Conservation (phyloP, 1,284 basidiomycete species). For the Trichosporon ovoides region DNA sequence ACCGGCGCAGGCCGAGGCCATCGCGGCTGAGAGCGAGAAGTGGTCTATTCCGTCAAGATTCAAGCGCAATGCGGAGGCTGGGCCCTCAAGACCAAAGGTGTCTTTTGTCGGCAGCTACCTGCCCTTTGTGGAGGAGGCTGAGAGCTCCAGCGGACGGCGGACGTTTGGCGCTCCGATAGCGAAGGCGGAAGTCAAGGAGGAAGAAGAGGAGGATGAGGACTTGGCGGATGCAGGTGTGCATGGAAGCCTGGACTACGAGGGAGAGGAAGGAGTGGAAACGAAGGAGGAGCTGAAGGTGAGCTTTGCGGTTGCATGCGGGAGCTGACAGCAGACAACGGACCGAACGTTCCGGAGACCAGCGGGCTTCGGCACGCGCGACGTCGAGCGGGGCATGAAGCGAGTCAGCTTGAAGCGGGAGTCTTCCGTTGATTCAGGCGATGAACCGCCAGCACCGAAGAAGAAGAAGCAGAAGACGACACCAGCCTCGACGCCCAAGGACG, state of each 20-base stretch:
- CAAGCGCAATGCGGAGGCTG: slow-evolving; percentile 7
- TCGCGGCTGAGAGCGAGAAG: slow-evolving; percentile 22
- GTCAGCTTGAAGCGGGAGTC: neutral
- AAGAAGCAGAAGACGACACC: neutral
- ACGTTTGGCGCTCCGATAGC: slow-evolving; percentile 27
- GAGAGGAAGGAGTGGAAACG: slow-evolving; percentile 8
- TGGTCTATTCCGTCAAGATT: slow-evolving; percentile 22
- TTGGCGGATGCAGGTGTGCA: neutral
- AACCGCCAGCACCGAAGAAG: slow-evolving; percentile 6
- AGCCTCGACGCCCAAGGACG: neutral
- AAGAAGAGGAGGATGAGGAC: slow-evolving; percentile 15
- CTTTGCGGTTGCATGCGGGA: neutral
- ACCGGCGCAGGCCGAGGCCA: slow-evolving; percentile 5
- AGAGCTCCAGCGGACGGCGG: slow-evolving; percentile 20
- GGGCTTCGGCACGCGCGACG: slow-evolving; percentile 3
- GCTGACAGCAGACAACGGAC: neutral
- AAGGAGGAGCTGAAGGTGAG: neutral
- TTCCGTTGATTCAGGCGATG: neutral
- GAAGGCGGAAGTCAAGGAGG: slow-evolving; percentile 1
- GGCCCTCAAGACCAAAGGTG: slow-evolving; percentile 14
- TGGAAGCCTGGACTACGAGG: slow-evolving; percentile 6
- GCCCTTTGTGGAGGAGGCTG: slow-evolving; percentile 27
- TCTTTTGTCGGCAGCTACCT: slow-evolving; percentile 34
- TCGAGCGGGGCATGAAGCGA: neutral
- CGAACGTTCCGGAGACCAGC: neutral